A percentile compares a stretch with the other conserved stretches of the same genome.
phyloP scores from a whole-genome alignment of 768 basidiomycete species.

The Leucosporidium yakuticum region DNA sequence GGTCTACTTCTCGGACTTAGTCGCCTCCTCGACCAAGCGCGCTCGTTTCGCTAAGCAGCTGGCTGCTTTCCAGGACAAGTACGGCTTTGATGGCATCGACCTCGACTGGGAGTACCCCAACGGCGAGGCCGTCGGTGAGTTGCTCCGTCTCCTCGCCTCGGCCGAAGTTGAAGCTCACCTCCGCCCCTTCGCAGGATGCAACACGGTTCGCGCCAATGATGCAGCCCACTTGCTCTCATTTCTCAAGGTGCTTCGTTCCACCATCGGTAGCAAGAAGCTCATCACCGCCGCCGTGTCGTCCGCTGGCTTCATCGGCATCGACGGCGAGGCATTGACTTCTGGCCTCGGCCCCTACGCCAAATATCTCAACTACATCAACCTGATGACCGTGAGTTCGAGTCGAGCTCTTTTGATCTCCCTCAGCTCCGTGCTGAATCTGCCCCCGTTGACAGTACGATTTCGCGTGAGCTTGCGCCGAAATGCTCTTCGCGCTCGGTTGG shows the following conservation, averaged over 20 bases:
- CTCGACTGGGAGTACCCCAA: slow-evolving; percentile 44
- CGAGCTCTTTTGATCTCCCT: slow-evolving; percentile 46
- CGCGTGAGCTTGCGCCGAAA: slow-evolving; percentile 55
- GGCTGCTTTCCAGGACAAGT: slow-evolving; percentile 51
- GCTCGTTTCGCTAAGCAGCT: slow-evolving; percentile 60
- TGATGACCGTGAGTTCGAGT: slow-evolving; percentile 77
- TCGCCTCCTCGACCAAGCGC: slow-evolving; percentile 53
- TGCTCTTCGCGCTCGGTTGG: slow-evolving; percentile 63
- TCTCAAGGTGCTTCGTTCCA: slow-evolving; percentile 57
- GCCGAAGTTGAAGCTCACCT: background rate
- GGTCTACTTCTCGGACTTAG: slow-evolving; percentile 70
- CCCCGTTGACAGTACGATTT: slow-evolving; percentile 61
- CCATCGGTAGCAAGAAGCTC: slow-evolving; percentile 57
- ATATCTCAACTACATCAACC: slow-evolving; percentile 69
- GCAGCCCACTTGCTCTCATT: slow-evolving; percentile 68
- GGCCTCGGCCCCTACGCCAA: slow-evolving; percentile 63
- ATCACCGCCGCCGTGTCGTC: slow-evolving; percentile 74
- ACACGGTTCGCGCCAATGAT: slow-evolving; percentile 56
- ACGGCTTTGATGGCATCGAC: slow-evolving; percentile 77
- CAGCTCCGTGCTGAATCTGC: slow-evolving; percentile 57
- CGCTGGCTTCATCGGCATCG: slow-evolving; percentile 58
- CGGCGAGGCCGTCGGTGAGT: background rate
- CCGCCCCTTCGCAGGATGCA: slow-evolving; percentile 45
- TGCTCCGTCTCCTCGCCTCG: background rate
- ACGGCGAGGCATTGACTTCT: slow-evolving; percentile 54